Conservation (phyloP, 2,329 filamentous ascomycete species). For the Fusarium sp. region DNA sequence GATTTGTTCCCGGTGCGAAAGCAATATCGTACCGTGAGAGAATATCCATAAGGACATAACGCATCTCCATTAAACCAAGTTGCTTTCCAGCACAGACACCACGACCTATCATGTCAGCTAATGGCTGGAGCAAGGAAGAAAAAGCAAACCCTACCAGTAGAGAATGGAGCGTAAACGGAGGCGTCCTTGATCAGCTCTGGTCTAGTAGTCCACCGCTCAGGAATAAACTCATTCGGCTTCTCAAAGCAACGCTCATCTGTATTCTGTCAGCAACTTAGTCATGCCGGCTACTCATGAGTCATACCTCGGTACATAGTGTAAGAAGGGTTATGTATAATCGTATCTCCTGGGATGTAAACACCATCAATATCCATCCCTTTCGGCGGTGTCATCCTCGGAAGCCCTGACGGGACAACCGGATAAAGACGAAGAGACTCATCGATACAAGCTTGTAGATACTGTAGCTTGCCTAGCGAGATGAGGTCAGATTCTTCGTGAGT, state of each 20-base stretch:
- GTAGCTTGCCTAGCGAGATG: background rate
- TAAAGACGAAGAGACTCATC: conserved; percentile 29
- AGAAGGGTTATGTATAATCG: background rate
- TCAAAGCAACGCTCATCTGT: conserved; percentile 22
- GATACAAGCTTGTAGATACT: conserved; percentile 31
- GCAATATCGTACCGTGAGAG: conserved; percentile 10
- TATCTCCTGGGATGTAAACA: conserved; percentile 13
- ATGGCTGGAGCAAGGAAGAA: too few species aligned
- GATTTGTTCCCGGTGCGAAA: background rate
- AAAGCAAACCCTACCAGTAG: background rate
- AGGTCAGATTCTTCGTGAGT: background rate
- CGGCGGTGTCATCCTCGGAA: conserved; percentile 8
- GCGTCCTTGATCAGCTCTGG: conserved; percentile 16
- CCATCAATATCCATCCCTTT: background rate
- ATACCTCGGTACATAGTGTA: conserved; percentile 23
- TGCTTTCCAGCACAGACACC: conserved; percentile 32
- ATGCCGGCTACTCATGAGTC: too few species aligned
- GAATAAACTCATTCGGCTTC: conserved; percentile 21
- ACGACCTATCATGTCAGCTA: background rate
- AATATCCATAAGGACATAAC: conserved; percentile 13
- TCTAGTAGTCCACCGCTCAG: conserved; percentile 24
- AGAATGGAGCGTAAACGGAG: conserved; percentile 17
- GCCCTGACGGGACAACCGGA: conserved; percentile 15
- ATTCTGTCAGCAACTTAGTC: background rate
- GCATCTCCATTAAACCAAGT: conserved; percentile 31